Percentiles rank a stretch among this genome's conserved stretches.
These are phyloP conservation scores for Plasmodium knowlesi DNA, from an alignment of 169 alveolate species.

Conservation along the genomic window DNA sequence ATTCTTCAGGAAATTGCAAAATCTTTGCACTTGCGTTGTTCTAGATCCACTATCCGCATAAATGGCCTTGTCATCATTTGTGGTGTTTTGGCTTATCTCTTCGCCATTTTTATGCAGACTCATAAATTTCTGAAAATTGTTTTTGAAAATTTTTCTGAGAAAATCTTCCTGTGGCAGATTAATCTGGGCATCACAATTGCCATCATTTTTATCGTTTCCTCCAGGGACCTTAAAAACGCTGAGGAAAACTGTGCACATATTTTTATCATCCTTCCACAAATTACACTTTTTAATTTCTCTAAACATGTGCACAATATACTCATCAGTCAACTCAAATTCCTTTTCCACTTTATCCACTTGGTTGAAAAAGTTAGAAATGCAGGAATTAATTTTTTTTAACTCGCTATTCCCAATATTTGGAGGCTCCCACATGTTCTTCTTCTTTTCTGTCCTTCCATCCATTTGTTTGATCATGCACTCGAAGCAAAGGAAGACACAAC, in stretches of 20 bases:
- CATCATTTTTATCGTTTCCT: neutral
- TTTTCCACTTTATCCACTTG: slow-evolving; percentile 28
- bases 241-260: slow-evolving; percentile 42
- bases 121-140: slow-evolving; percentile 15
- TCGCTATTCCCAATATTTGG: slow-evolving; percentile 11
- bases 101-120: neutral
- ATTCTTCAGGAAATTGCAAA: neutral
- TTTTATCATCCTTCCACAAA: slow-evolving; percentile 41
- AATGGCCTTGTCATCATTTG: neutral
- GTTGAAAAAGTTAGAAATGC: slow-evolving; percentile 16
- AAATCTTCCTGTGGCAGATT: neutral
- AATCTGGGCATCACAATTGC: neutral
- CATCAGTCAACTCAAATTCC: slow-evolving; percentile 48
- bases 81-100: neutral
- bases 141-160: slow-evolving; percentile 16
- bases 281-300: slow-evolving; percentile 19
- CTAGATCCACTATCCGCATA: neutral
- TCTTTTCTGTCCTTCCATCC: neutral
- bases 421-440: neutral
- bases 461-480: slow-evolving; percentile 45
- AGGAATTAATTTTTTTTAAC: slow-evolving; percentile 16
- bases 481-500: slow-evolving; percentile 22
- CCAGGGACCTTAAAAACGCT: slow-evolving; percentile 3
- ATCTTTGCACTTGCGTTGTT: neutral
- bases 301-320: slow-evolving; percentile 8